A percentile compares a stretch with the other conserved stretches of the same genome.
Conservation (phyloP, 2,329 filamentous ascomycete species). For the Calonectria pteridis region DNA sequence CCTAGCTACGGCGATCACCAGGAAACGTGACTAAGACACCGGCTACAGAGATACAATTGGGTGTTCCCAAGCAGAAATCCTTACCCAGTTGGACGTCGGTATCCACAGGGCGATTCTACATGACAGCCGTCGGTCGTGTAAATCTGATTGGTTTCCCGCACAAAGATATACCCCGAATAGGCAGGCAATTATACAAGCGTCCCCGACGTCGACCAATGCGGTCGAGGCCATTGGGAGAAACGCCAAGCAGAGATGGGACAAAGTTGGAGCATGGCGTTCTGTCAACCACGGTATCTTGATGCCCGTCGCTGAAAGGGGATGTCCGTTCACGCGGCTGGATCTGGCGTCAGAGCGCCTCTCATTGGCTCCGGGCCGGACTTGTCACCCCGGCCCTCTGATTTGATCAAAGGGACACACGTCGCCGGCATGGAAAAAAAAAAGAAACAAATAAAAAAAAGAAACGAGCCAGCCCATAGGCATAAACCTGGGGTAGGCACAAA, state of each 20-base stretch:
- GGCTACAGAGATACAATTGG: neutral
- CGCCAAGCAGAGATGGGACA: neutral
- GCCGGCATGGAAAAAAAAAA: neutral
- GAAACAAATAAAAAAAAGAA: neutral
- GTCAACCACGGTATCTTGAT: neutral
- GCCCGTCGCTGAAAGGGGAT: neutral
- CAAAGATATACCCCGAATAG: neutral
- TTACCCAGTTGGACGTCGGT: neutral
- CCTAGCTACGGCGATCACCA: neutral
- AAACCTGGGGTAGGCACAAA: neutral
- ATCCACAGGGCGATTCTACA: neutral
- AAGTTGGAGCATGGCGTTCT: neutral
- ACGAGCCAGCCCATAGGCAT: neutral
- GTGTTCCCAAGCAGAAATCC: neutral
- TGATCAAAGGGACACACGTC: neutral
- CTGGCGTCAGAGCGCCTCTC: neutral
- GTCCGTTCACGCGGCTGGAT: neutral
- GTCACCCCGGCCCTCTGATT: neutral
- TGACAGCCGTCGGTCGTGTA: neutral
- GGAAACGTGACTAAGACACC: neutral
- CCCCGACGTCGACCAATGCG: neutral
- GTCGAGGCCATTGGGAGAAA: neutral
- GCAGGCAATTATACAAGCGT: conserved; percentile 10
- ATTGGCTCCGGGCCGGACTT: neutral
- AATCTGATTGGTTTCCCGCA: neutral